These are phyloP conservation scores for Pleurotus sapidus DNA, from an alignment of 768 basidiomycete genomes.

Conservation along the genomic window DNA sequence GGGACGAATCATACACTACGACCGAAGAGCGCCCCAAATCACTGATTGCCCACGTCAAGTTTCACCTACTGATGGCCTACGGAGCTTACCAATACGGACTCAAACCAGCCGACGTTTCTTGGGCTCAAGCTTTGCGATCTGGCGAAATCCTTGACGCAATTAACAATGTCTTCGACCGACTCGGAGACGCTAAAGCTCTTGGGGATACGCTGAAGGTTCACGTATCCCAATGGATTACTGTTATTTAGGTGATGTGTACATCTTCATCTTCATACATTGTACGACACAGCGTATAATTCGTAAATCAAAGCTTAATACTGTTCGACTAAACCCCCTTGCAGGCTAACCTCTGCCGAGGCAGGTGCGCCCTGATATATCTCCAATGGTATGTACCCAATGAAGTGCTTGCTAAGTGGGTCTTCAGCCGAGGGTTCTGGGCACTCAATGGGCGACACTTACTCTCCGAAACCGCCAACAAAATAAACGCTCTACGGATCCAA, in stretches of 20 bases:
- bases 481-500: slow-evolving; percentile 38
- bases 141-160: slow-evolving; percentile 23
- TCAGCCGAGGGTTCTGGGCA: background rate
- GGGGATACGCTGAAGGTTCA: slow-evolving; percentile 2
- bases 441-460: slow-evolving; percentile 24
- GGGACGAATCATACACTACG: slow-evolving; percentile 8
- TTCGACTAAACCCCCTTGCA: background rate
- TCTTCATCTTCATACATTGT: background rate
- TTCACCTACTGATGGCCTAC: slow-evolving; percentile 35
- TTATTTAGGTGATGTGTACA: background rate
- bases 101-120: slow-evolving; percentile 24
- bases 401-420: slow-evolving; percentile 33
- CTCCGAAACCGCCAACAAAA: slow-evolving; percentile 54
- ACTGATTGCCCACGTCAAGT: slow-evolving; percentile 29
- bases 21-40: slow-evolving; percentile 7
- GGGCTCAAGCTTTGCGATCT: slow-evolving; percentile 24
- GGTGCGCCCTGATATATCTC: slow-evolving; percentile 35
- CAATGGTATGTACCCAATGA: slow-evolving; percentile 49
- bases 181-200: slow-evolving; percentile 7
- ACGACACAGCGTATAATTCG: background rate
- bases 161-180: slow-evolving; percentile 21
- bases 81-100: slow-evolving; percentile 28
- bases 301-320: background rate
- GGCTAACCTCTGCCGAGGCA: background rate
- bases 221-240: background rate